Base-by-base conservation (phyloP, 2,329 filamentous ascomycete species). In the Colletotrichum sansevieriae region DNA sequence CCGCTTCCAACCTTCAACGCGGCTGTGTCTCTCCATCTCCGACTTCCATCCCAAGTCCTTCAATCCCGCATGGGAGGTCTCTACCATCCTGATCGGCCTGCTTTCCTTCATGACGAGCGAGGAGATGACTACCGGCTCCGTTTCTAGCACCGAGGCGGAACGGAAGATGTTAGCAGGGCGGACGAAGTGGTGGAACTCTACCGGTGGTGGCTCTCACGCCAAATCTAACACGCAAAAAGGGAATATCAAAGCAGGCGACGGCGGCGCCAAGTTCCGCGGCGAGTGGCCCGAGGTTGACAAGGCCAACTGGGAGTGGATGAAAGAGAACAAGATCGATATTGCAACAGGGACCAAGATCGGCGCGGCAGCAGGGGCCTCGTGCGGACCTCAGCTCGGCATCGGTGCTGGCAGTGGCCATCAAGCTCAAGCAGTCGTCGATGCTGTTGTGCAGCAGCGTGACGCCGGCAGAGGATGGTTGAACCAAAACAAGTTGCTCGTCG, bases 31-130 rank as follows among this genome's bases (percentile, higher is more conserved):
- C 55, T 97, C 93, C 77, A 99, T 99, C 76, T 95, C 91, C 75
- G 96, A 99, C 78, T 99, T 98, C 82, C 96, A 99, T 78, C 96
- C 96, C 4, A 97, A 97, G 80, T 95, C 92, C 33, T 99, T 98
- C 85, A 99, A 99, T 78, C 96, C 96, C 2, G 95, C 96, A 1
- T 99, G 96, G 96, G 95, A 97, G 77, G 96, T 99, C 8, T 95
- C 92, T 63, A 99, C 96, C 0, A 99, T 99, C 72, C 84, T 99
- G 15, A 97, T 97, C 63, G 96, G 96, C 10, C 87, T 99, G 33
- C 84, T 98, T 71, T 97, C 92, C 44, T 99, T 99, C 81, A 99
- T 99, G 96, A 98, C 95, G 2, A 94, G 93, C 72, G 95, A 99
- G 77, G 96, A 99, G 83, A 98, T 98, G 92, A 99, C 96, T 0